Base-by-base conservation (phyloP, 2,329 filamentous ascomycete genomes). In the Sporothrix sp. region DNA sequence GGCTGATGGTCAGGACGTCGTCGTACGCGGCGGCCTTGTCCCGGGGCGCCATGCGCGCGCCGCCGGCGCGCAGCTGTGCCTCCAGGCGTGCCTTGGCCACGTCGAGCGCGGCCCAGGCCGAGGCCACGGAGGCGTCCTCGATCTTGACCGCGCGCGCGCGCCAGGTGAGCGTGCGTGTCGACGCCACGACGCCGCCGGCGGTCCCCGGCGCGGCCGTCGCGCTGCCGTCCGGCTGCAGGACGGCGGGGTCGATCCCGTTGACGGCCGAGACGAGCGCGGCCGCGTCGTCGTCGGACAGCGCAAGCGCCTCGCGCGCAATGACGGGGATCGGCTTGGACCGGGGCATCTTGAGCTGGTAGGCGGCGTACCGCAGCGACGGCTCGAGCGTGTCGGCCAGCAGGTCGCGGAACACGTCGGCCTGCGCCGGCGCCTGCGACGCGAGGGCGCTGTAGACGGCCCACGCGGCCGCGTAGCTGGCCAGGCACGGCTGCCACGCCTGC, bases 311-410 rank as follows among this genome's bases (percentile, higher is more conserved):
- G 58, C 82, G 82, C 2, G 87, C 85, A 56, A 97, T 85, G 7
- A 81, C 78, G 0, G 84, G 76, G 44, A 95, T 83, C 3, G 90
- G 83, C 49, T 89, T 79, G 2, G 89, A 95, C 38, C 93, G 82
- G 0, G 91, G 86, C 28, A 95, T 79, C 64, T 91, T 85, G 63
- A 89, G 76, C 66, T 95, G 89, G 65, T 97, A 97, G 16, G 93
- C 89, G 32, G 90, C 90, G 65, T 94, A 97, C 56, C 91, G 84
- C 60, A 98, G 87, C 55, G 89, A 95, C 2, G 90, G 90, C 63
- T 98, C 93, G 55, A 95, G 83, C 4, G 86, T 94, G 60, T 86
- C 83, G 43, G 84, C 81, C 52, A 98, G 71, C 21, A 96, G 75
- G 54, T 97, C 91, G 63, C 86, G 89, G 73, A 87, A 93, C 32